These are phyloP conservation scores for Diddensiella caesifluorescens DNA, from an alignment of 805 yeast genomes.

Conservation along the genomic window DNA sequence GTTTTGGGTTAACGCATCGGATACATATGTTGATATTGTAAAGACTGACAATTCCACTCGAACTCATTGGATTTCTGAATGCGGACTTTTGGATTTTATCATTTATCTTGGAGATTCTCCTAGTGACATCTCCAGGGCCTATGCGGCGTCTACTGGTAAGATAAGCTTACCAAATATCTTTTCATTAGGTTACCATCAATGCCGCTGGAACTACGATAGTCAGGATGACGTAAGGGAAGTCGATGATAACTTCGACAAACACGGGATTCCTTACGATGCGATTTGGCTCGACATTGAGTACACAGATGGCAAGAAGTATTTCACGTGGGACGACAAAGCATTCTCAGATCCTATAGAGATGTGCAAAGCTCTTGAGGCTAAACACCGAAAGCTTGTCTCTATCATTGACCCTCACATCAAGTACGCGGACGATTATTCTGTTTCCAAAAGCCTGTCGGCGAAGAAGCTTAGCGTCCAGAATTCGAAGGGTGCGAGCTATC, in stretches of 20 bases:
- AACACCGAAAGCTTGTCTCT: conserved; percentile 77
- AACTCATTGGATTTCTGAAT: conserved; percentile 92
- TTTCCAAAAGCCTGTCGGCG: conserved; percentile 48
- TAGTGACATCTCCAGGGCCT: conserved; percentile 53
- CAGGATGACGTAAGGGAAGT: conserved; percentile 74
- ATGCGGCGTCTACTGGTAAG: conserved; percentile 66
- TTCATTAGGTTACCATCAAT: conserved; percentile 87
- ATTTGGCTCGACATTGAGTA: conserved; percentile 96
- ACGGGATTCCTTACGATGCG: conserved; percentile 77
- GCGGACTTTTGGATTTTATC: conserved; percentile 72
- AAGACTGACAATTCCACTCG: conserved; percentile 31
- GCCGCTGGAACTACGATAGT: conserved; percentile 94
- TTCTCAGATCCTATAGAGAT: conserved; percentile 71
- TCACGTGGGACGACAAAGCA: conserved; percentile 74
- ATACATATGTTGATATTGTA: conserved; percentile 74
- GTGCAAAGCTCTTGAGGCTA: conserved; percentile 55
- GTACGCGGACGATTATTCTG: conserved; percentile 47
- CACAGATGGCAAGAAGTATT: conserved; percentile 77
- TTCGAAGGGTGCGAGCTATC: conserved; percentile 44
- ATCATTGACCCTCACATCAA: conserved; percentile 91
- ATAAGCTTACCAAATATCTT: conserved; percentile 69
- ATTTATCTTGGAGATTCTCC: conserved; percentile 53
- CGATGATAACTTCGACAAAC: conserved; percentile 61
- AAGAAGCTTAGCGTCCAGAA: conserved; percentile 44
- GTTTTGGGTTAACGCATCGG: conserved; percentile 89